These are phyloP conservation scores for Dalbergia oliveri DNA, from an alignment of 306 rosid genomes.

Conservation along the genomic window DNA sequence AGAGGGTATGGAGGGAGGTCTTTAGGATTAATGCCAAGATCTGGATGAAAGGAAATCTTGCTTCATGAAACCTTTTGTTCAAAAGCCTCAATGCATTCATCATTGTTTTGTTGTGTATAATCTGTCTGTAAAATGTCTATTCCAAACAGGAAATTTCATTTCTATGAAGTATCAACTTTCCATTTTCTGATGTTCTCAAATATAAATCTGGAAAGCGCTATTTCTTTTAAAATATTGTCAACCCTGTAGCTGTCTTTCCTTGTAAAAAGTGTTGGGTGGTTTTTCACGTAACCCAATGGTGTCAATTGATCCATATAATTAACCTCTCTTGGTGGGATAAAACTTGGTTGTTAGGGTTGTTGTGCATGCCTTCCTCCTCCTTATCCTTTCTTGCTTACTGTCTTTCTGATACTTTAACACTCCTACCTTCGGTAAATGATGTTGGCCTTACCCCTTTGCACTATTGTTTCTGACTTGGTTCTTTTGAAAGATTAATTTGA, in stretches of 20 bases:
- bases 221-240: background rate
- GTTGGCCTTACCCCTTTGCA: background rate
- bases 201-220: background rate
- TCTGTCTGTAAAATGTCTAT: conserved; percentile 7
- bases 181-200: background rate
- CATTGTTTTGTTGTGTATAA: background rate
- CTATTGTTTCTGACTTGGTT: conserved; percentile 16
- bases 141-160: background rate
- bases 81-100: background rate
- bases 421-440: background rate
- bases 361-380: background rate
- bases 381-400: too few relatives aligned
- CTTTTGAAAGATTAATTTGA: conserved; percentile 25
- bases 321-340: background rate
- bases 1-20: background rate
- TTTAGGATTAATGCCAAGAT: background rate
- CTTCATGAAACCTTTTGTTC: background rate
- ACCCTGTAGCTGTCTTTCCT: too few relatives aligned
- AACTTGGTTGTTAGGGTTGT: background rate
- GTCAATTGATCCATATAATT: too few relatives aligned
- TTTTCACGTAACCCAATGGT: background rate
- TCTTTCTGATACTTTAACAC: too few relatives aligned
- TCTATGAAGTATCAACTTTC: conserved; percentile 10
- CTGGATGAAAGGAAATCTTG: background rate
- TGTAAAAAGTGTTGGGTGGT: background rate